These are phyloP conservation scores for Filobasidium wieringae DNA, from an alignment of 768 basidiomycete genomes.

Conservation along the genomic window DNA sequence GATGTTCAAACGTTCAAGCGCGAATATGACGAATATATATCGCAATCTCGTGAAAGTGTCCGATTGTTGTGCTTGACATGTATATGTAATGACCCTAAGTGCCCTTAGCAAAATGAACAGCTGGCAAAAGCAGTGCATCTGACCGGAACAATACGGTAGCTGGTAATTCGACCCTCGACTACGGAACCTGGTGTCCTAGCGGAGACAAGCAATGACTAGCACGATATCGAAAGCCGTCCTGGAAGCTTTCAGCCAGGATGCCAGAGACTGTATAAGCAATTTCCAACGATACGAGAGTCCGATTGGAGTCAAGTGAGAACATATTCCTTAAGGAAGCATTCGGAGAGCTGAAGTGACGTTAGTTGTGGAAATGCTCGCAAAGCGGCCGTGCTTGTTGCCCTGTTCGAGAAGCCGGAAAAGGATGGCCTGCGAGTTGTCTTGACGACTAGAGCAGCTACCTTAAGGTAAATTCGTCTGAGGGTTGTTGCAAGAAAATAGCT, in stretches of 20 bases:
- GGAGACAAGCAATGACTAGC: no score
- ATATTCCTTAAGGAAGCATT: not conserved
- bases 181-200: no score
- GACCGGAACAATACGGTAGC: no score
- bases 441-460: slow-evolving; percentile 62
- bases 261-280: not conserved
- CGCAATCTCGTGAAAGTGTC: no score
- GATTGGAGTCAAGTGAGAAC: not conserved
- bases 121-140: no score
- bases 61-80: no score
- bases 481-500: slow-evolving; percentile 46
- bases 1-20: no score
- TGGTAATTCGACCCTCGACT: no score
- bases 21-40: no score
- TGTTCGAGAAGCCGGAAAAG: slow-evolving; percentile 57
- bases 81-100: no score
- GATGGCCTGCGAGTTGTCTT: slow-evolving; percentile 58
- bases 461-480: slow-evolving; percentile 19
- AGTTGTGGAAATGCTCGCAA: not conserved
- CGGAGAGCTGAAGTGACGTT: not conserved
- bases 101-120: no score
- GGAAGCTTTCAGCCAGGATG: not conserved
- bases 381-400: slow-evolving; percentile 65
- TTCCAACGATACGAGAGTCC: not conserved
- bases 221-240: not conserved